Percentiles rank a stretch among this genome's conserved stretches.
These are phyloP conservation scores for Fusarium pininemorale DNA, from an alignment of 2,329 filamentous ascomycete genomes.

Conservation along the genomic window DNA sequence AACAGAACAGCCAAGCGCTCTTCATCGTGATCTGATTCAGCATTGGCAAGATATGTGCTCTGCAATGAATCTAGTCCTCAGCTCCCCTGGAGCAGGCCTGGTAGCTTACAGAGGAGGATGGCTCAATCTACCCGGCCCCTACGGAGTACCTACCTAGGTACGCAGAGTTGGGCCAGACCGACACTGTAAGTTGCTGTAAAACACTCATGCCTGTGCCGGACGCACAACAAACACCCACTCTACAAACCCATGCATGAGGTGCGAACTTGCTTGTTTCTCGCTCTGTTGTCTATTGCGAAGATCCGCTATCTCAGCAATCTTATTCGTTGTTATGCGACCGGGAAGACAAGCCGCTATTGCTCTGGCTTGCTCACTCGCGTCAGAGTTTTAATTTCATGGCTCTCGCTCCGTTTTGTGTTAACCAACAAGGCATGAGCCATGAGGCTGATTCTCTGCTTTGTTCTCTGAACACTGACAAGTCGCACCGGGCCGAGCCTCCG, in stretches of 20 bases:
- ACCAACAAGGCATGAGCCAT: conserved; percentile 1
- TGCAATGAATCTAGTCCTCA: conserved; percentile 3
- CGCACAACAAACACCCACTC: conserved; percentile 15
- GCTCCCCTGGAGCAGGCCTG: neutral
- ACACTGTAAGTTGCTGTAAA: neutral
- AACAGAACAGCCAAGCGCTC: conserved; percentile 14
- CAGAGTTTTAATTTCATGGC: conserved; percentile 11
- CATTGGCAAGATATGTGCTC: neutral
- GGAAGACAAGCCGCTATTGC: conserved; percentile 1
- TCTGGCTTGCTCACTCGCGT: conserved; percentile 16
- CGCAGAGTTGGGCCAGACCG: neutral
- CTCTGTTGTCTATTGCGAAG: conserved; percentile 10
- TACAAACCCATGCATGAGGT: conserved; percentile 3
- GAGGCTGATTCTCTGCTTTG: neutral
- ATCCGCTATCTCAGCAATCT: neutral
- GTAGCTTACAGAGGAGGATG: neutral
- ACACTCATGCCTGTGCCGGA: conserved; percentile 12
- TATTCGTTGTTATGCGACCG: conserved; percentile 8
- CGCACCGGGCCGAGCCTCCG: conserved; percentile 22
- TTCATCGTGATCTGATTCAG: conserved; percentile 28
- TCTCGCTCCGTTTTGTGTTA: neutral
- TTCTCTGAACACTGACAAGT: neutral
- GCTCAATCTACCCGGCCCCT: neutral
- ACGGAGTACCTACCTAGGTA: neutral
- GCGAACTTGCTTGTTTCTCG: conserved; percentile 31